phyloP scores from a whole-genome alignment of 495 filamentous ascomycete species.

The Penicillium taxi region DNA sequence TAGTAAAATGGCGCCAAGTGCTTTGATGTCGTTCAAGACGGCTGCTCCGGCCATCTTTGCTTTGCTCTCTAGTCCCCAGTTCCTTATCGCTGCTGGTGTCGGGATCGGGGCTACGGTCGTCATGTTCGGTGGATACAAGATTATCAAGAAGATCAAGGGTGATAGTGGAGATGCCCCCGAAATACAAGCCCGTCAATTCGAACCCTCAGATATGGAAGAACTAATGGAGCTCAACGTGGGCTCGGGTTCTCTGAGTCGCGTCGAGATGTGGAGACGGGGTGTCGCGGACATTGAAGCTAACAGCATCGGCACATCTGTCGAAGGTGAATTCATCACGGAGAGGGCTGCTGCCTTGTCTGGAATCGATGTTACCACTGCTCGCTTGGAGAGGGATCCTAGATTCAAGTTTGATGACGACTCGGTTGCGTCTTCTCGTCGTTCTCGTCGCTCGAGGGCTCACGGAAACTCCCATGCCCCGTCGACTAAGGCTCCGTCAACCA shows the following conservation, averaged over 20 bases:
- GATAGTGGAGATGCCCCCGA: constrained; percentile 7
- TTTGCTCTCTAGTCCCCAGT: constrained; percentile 81
- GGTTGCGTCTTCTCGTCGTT: constrained; percentile 33
- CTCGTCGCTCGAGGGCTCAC: constrained; percentile 27
- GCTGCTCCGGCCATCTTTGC: constrained; percentile 78
- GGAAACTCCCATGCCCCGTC: constrained; percentile 10
- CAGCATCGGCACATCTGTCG: constrained; percentile 60
- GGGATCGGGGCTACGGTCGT: constrained; percentile 85
- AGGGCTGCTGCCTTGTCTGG: constrained; percentile 57
- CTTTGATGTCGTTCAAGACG: constrained; percentile 63
- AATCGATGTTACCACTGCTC: constrained; percentile 36
- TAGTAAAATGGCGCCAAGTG: constrained; percentile 77
- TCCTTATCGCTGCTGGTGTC: constrained; percentile 84
- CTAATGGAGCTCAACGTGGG: constrained; percentile 49
- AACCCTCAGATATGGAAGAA: constrained; percentile 44
- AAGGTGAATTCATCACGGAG: constrained; percentile 80
- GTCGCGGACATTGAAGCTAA: constrained; percentile 59
- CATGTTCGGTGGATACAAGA: constrained; percentile 93
- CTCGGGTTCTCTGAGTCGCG: constrained; percentile 49
- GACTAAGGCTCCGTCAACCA: constrained; percentile 8
- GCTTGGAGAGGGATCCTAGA: constrained; percentile 27
- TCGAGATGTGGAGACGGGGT: constrained; percentile 81
- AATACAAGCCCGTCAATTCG: constrained; percentile 2
- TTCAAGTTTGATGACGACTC: constrained; percentile 35
- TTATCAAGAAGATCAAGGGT: constrained; percentile 74